Conservation (phyloP, 2,329 filamentous ascomycete genomes). For the Ophiobolus disseminans region DNA sequence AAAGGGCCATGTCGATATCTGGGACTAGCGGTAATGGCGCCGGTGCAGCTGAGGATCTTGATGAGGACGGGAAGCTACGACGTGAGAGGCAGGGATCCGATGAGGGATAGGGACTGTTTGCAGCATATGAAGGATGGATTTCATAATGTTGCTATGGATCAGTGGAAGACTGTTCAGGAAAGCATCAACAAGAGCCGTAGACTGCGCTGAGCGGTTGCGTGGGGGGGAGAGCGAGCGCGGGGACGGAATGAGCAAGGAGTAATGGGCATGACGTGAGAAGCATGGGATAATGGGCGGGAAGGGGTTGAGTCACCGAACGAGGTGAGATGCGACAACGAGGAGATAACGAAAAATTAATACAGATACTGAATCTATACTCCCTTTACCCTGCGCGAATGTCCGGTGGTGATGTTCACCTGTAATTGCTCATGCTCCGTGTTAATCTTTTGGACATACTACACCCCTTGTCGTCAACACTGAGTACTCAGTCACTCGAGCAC, state of each 20-base stretch:
- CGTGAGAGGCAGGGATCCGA: constrained; percentile 7
- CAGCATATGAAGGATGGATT: constrained; percentile 10
- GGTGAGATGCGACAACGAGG: too few species aligned
- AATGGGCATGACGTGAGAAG: too few species aligned
- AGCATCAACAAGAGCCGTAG: not conserved
- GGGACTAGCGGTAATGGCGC: constrained; percentile 7
- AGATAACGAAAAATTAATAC: too few species aligned
- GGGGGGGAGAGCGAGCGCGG: not conserved
- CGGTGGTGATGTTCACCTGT: too few species aligned
- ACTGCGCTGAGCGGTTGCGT: not conserved
- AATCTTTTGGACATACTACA: too few species aligned
- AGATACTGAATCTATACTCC: too few species aligned
- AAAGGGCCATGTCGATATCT: constrained; percentile 12
- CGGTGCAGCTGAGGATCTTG: not conserved
- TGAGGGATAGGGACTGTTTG: constrained; percentile 4
- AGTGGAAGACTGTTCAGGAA: not conserved
- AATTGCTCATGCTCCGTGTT: too few species aligned
- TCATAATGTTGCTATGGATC: not conserved
- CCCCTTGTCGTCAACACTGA: too few species aligned
- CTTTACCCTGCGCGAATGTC: too few species aligned
- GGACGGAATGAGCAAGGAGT: not conserved
- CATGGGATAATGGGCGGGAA: too few species aligned
- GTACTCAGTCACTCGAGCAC: too few species aligned
- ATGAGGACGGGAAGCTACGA: constrained; percentile 6
- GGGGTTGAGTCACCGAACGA: too few species aligned